These are phyloP conservation scores for Grigorovia yakushimaensis DNA, from an alignment of 805 yeast genomes.

Conservation along the genomic window DNA sequence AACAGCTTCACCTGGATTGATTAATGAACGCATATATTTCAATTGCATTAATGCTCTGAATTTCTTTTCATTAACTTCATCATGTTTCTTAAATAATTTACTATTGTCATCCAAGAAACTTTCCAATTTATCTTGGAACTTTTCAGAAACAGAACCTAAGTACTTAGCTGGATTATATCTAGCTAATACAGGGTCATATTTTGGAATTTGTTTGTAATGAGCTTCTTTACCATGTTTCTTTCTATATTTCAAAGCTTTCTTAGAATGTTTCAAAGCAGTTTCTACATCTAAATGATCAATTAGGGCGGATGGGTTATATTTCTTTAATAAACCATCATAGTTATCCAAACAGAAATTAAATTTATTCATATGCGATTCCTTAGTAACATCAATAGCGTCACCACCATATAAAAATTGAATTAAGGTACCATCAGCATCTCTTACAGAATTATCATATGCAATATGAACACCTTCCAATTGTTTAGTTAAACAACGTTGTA, in stretches of 20 bases:
- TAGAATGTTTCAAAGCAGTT: conserved; percentile 66
- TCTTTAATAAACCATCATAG: conserved; percentile 73
- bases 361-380: conserved; percentile 88
- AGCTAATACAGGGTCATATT: conserved; percentile 83
- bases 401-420: conserved; percentile 97
- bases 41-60: conserved; percentile 96
- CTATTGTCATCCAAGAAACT: conserved; percentile 49
- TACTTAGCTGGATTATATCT: conserved; percentile 81
- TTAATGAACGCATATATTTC: conserved; percentile 92
- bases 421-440: conserved; percentile 91
- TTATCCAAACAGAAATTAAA: conserved; percentile 90
- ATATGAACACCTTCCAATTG: conserved; percentile 96
- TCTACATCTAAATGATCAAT: conserved; percentile 73
- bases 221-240: conserved; percentile 55
- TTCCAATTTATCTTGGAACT: conserved; percentile 74
- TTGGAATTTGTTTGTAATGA: conserved; percentile 50
- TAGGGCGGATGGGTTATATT: conserved; percentile 74
- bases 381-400: conserved; percentile 87
- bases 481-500: conserved; percentile 96
- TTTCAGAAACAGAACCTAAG: conserved; percentile 88
- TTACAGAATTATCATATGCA: conserved; percentile 86
- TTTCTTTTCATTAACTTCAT: conserved; percentile 54
- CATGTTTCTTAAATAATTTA: conserved; percentile 42
- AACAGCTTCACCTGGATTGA: conserved; percentile 95
- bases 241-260: conserved; percentile 66